Conservation (phyloP, 345 rosid species). For the Eucalyptus pauciflora region DNA sequence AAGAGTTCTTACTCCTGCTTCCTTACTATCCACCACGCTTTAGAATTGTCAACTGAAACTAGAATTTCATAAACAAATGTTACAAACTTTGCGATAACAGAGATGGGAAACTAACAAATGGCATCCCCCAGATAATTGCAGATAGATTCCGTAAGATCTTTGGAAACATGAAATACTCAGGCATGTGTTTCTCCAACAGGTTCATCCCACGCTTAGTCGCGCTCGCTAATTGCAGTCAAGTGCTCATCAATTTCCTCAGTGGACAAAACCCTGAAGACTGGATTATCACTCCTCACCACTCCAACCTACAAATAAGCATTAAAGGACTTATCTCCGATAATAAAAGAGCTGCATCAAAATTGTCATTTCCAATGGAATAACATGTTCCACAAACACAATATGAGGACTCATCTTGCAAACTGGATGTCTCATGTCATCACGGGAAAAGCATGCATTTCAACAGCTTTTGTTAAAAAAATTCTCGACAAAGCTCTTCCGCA, state of each 20-base stretch:
- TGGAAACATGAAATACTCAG: background rate
- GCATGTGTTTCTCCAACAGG: background rate
- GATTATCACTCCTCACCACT: slow-evolving; percentile 43
- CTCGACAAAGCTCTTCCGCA: background rate
- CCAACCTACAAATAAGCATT: slow-evolving; percentile 25
- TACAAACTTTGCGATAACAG: background rate
- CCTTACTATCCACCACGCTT: background rate
- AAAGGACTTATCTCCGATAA: background rate
- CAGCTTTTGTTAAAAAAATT: background rate
- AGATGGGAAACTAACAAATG: background rate
- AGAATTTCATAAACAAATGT: background rate
- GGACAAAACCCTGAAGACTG: slow-evolving; percentile 29
- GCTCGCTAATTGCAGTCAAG: slow-evolving; percentile 52
- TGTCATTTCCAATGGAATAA: background rate
- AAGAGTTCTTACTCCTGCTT: background rate
- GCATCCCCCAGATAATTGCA: background rate
- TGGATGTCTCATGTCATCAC: background rate
- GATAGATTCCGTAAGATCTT: background rate
- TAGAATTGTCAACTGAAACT: background rate
- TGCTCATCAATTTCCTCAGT: slow-evolving; percentile 56
- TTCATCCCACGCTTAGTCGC: slow-evolving; percentile 16
- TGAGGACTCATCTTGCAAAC: background rate
- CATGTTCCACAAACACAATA: background rate
- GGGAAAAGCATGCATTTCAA: background rate
- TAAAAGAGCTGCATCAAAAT: background rate